phyloP scores from a whole-genome alignment of 164 flowering plant genomes.

The Berberis vulgaris region DNA sequence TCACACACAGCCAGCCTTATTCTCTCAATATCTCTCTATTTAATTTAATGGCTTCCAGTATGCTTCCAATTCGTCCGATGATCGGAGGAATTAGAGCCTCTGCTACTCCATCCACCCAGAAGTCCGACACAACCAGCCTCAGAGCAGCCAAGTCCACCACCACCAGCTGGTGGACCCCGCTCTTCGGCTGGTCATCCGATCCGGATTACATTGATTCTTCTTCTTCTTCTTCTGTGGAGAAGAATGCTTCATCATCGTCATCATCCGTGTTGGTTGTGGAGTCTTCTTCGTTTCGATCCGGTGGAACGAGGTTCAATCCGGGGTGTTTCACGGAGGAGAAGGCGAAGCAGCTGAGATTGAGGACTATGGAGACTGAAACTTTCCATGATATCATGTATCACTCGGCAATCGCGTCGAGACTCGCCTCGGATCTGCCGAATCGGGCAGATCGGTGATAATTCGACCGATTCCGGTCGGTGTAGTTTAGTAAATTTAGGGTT shows the following conservation, averaged over 20 bases:
- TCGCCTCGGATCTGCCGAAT: conserved; percentile 57
- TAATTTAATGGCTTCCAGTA: conserved; percentile 29
- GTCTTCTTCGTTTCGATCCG: too few relatives aligned
- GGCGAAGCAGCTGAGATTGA: conserved; percentile 61
- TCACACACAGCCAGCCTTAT: too few relatives aligned
- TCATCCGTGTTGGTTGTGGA: too few relatives aligned
- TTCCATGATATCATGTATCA: conserved; percentile 88
- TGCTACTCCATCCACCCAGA: conserved; percentile 14
- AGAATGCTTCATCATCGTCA: not conserved
- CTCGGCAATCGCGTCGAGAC: conserved; percentile 82
- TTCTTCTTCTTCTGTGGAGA: not conserved
- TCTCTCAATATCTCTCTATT: too few relatives aligned
- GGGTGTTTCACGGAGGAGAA: conserved; percentile 79
- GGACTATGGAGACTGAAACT: conserved; percentile 38
- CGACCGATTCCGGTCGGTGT: too few relatives aligned
- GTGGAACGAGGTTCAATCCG: conserved; percentile 20
- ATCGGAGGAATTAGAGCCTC: conserved; percentile 19
- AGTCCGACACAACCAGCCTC: conserved; percentile 17
- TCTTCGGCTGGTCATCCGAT: conserved; percentile 64
- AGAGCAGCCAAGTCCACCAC: conserved; percentile 22
- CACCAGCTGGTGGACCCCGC: conserved; percentile 60
- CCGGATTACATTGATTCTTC: conserved; percentile 56
- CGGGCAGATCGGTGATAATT: not conserved
- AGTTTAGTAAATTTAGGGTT: too few relatives aligned
- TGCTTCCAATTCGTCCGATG: conserved; percentile 18